Conservation (phyloP, 139 green algal genomes). For the Ettlia oleoabundans region DNA sequence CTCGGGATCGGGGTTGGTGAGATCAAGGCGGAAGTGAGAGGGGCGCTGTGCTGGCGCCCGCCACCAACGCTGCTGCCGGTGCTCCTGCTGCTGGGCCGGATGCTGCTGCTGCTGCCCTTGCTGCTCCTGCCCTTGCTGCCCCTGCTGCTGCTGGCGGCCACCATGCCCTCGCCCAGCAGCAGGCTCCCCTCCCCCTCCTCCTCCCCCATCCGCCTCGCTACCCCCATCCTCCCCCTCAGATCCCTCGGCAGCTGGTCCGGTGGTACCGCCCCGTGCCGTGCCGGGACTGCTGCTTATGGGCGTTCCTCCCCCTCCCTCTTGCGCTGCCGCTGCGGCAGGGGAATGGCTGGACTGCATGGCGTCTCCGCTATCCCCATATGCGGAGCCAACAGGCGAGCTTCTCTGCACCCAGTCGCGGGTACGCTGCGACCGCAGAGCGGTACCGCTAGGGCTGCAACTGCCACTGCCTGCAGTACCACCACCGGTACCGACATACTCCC, state of each 20-base stretch:
- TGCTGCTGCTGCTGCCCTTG: background rate
- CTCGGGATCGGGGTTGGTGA: conserved; percentile 26
- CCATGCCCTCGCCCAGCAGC: no score
- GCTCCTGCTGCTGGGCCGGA: background rate
- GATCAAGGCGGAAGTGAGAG: conserved; percentile 15
- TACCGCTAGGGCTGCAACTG: background rate
- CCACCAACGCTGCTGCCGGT: background rate
- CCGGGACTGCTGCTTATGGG: no score
- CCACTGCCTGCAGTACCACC: background rate
- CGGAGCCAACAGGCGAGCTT: background rate
- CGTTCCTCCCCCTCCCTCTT: no score
- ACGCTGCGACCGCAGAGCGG: background rate
- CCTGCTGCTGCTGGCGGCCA: background rate
- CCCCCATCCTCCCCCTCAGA: no score
- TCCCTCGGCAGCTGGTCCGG: no score
- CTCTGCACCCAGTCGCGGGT: conserved; percentile 29
- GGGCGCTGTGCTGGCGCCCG: background rate
- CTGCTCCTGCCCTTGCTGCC: background rate
- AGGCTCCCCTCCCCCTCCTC: background rate
- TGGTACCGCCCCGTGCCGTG: no score
- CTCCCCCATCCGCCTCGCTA: no score
- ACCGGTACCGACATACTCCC: background rate
- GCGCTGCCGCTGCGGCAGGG: no score
- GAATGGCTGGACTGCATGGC: no score
- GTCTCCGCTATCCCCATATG: no score